Percentiles rank a stretch among this genome's conserved stretches.
phyloP scores from a whole-genome alignment of 371 early-diverging fungal species.

The Mortierella sp. region DNA sequence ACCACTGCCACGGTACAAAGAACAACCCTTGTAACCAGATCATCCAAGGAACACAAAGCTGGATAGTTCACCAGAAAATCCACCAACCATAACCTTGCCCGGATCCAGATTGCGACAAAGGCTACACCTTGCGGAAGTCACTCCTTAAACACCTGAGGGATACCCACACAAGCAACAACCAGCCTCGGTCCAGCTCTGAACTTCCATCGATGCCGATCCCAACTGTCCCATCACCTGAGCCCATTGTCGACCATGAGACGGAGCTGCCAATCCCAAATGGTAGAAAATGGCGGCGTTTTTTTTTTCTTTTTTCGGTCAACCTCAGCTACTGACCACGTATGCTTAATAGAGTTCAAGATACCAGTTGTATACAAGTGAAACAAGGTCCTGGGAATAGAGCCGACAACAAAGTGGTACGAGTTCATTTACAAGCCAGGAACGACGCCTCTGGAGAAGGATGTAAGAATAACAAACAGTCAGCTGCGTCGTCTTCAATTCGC shows the following conservation, averaged over 20 bases:
- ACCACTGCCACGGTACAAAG: too few species aligned
- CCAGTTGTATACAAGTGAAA: slow-evolving; percentile 9
- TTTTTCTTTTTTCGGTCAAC: not conserved
- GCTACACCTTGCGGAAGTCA: slow-evolving; percentile 1
- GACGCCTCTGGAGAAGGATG: slow-evolving; percentile 35
- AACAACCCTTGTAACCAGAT: too few species aligned
- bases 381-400: slow-evolving; percentile 24
- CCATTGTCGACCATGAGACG: slow-evolving; percentile 26
- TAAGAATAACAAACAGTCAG: too few species aligned
- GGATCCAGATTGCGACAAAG: slow-evolving; percentile 18
- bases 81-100: too few species aligned
- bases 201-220: slow-evolving; percentile 10
- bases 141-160: slow-evolving; percentile 9
- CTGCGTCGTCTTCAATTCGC: too few species aligned
- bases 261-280: slow-evolving; percentile 25
- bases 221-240: slow-evolving; percentile 18
- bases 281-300: slow-evolving; percentile 21
- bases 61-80: too few species aligned
- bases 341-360: too few species aligned
- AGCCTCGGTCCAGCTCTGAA: slow-evolving; percentile 13
- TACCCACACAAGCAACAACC: slow-evolving; percentile 21
- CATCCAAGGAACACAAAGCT: too few species aligned
- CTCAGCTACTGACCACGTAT: too few species aligned
- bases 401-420: slow-evolving; percentile 25
- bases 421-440: slow-evolving; percentile 30